Conservation (phyloP, 1,139 yeast species). For the Saccharomyces hybrid region DNA sequence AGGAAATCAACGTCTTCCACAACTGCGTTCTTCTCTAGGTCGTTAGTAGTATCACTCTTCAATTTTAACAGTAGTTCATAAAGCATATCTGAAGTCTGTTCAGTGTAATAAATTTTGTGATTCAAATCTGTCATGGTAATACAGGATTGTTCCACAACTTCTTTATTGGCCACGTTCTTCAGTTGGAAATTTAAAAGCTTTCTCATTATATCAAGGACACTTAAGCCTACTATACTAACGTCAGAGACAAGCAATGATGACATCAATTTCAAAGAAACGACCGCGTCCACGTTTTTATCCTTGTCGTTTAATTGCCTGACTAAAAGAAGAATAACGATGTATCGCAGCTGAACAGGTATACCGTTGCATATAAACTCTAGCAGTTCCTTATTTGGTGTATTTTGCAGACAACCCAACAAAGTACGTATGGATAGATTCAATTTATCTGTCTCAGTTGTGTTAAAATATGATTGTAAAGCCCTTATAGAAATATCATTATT, state of each 20-base stretch:
- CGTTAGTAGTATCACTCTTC: constrained; percentile 11
- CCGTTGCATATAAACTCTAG: constrained; percentile 64
- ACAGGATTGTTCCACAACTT: constrained; percentile 22
- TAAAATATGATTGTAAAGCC: constrained; percentile 44
- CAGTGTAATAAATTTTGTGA: constrained; percentile 28
- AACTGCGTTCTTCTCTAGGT: constrained; percentile 13
- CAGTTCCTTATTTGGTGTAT: constrained; percentile 35
- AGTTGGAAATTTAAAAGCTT: constrained; percentile 56
- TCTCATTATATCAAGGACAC: constrained; percentile 75
- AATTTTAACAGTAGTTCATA: constrained; percentile 27
- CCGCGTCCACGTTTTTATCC: constrained; percentile 9
- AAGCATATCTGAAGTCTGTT: constrained; percentile 31
- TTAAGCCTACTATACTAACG: constrained; percentile 80
- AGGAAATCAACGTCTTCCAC: constrained; percentile 20
- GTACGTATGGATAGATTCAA: constrained; percentile 42
- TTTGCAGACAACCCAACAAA: constrained; percentile 36
- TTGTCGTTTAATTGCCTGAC: constrained; percentile 30
- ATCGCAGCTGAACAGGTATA: constrained; percentile 85
- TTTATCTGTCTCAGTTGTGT: constrained; percentile 45
- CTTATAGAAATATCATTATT: constrained; percentile 26
- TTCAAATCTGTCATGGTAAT: constrained; percentile 27
- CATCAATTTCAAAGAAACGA: constrained; percentile 46
- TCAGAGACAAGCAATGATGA: constrained; percentile 66
- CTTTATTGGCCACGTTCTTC: constrained; percentile 29
- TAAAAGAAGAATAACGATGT: constrained; percentile 48